Base-by-base conservation (phyloP, 768 basidiomycete genomes). In the Omphalotus guepiniiformis region DNA sequence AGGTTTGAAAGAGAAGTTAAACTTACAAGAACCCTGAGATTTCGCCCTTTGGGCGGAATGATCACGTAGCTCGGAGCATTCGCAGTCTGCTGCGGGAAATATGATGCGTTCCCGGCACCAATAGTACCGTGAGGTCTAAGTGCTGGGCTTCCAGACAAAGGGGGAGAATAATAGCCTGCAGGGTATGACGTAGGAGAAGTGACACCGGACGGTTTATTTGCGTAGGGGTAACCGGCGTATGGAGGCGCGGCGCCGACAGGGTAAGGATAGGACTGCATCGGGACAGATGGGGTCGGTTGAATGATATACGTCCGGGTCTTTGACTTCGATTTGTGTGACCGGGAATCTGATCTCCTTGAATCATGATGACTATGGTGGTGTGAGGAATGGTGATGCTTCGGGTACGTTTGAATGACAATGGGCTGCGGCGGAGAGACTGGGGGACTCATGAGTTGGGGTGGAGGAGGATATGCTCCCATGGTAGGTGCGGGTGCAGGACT, bases 21-120 rank as follows among this genome's bases (percentile, higher is more conserved):
- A 44, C 42, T 13, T 44, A 44, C 42, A 21, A 29, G 32, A 23
- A 44, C 42, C 25, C 42, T 44, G 8, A 44, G 19, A 29, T 44
- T 29, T 23, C 16, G 25, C 16, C 42, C 42, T 23, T 44, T 44
- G 6, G 25, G 25, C 15, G 42, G 42, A 6, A 44, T 44, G 19
- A 44, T 34, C 16, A 44, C 30, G 13, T 44, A 44, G 15, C 26
- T 30, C 22, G 30, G 30, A n/a, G 42, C 3, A 19, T 26, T 6
- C 5, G 7, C n/a, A 5, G 35, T 7, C 35, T 37, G 35, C n/a
- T 37, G 35, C 6, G 35, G 29, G 26, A 34, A 12, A 23, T 44
- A 44, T 13, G 32, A 44, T 15, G 42, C 30, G 15, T 29, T 13
- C 12, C 27, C 27, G 15, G 42, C 22, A 8, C 30, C 30, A 22